phyloP scores from a whole-genome alignment of 768 basidiomycete genomes.

The Exidia glandulosa region DNA sequence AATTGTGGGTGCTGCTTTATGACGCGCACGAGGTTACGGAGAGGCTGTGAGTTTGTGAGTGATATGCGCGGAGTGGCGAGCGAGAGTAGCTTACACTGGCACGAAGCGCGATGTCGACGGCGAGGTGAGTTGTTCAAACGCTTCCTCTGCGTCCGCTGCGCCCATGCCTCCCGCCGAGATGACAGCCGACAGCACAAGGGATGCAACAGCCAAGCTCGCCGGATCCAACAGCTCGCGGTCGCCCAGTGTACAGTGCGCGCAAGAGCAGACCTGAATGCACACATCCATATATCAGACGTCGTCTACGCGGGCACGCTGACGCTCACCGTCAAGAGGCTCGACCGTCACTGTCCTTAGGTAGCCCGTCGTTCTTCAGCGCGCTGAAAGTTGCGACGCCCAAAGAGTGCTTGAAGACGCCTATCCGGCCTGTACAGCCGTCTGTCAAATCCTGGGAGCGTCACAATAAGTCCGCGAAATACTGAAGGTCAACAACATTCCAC shows the following conservation, averaged over 20 bases:
- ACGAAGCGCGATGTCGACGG: conserved; percentile 51
- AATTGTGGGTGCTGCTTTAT: conserved; percentile 71
- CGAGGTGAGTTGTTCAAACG: conserved; percentile 73
- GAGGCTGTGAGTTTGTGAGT: conserved; percentile 32
- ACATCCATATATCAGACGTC: too few species aligned
- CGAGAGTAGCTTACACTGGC: conserved; percentile 42
- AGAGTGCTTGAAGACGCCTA: conserved; percentile 59
- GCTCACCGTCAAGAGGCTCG: conserved; percentile 57
- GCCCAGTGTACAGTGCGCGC: conserved; percentile 75
- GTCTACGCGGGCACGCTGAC: neutral
- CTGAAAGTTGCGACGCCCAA: conserved; percentile 78
- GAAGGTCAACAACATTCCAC: conserved; percentile 17
- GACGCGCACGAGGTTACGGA: conserved; percentile 58
- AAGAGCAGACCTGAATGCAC: conserved; percentile 71
- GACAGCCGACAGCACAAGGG: conserved; percentile 63
- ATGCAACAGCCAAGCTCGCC: conserved; percentile 73
- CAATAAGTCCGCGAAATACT: neutral
- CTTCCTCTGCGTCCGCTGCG: conserved; percentile 57
- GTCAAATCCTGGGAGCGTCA: conserved; percentile 46
- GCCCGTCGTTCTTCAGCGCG: conserved; percentile 46
- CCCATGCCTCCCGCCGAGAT: conserved; percentile 58
- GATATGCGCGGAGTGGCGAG: too few species aligned
- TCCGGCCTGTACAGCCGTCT: conserved; percentile 58
- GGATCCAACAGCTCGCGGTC: conserved; percentile 77
- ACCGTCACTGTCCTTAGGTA: conserved; percentile 64